Evolutionary conservation across 2,329 filamentous ascomycete genomes (phyloP).

Genomic region (Neocucurbitaria cava): DNA sequence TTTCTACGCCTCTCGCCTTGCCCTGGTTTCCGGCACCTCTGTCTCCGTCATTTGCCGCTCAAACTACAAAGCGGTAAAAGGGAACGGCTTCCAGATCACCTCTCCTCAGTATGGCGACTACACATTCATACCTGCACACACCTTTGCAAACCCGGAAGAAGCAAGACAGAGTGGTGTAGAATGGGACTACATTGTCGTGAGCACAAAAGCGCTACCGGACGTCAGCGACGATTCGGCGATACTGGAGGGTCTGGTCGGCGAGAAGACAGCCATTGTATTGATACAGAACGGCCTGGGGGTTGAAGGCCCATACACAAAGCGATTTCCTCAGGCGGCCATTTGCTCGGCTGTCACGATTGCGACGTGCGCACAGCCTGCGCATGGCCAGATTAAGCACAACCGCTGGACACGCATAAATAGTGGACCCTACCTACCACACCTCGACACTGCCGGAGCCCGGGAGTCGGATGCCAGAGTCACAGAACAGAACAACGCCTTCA

Average conservation of each 20-base stretch:
- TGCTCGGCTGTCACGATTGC: slow-evolving; percentile 74
- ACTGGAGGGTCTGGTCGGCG: slow-evolving; percentile 65
- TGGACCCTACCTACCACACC: slow-evolving; percentile 67
- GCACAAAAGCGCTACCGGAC: slow-evolving; percentile 74
- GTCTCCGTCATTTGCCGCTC: slow-evolving; percentile 77
- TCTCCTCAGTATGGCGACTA: slow-evolving; percentile 74
- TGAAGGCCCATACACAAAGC: slow-evolving; percentile 68
- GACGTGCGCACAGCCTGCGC: slow-evolving; percentile 69
- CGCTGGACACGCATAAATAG: slow-evolving; percentile 76
- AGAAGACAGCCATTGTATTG: slow-evolving; percentile 66
- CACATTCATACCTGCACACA: slow-evolving; percentile 66
- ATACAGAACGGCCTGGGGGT: slow-evolving; percentile 77
- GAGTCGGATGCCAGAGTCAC: slow-evolving; percentile 43
- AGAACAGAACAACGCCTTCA: slow-evolving; percentile 58
- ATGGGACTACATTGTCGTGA: slow-evolving; percentile 74
- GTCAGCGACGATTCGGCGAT: slow-evolving; percentile 67
- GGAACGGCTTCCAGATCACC: slow-evolving; percentile 67
- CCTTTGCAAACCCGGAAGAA: slow-evolving; percentile 68
- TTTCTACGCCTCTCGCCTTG: slow-evolving; percentile 74
- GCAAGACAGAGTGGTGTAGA: slow-evolving; percentile 55
- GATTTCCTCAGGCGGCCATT: slow-evolving; percentile 68
- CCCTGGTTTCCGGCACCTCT: slow-evolving; percentile 63
- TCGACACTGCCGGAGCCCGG: slow-evolving; percentile 39
- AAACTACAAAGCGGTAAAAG: slow-evolving; percentile 70
- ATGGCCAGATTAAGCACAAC: slow-evolving; percentile 71